These are phyloP conservation scores for Yarrowia sp. DNA, from an alignment of 805 yeast genomes.

Conservation along the genomic window DNA sequence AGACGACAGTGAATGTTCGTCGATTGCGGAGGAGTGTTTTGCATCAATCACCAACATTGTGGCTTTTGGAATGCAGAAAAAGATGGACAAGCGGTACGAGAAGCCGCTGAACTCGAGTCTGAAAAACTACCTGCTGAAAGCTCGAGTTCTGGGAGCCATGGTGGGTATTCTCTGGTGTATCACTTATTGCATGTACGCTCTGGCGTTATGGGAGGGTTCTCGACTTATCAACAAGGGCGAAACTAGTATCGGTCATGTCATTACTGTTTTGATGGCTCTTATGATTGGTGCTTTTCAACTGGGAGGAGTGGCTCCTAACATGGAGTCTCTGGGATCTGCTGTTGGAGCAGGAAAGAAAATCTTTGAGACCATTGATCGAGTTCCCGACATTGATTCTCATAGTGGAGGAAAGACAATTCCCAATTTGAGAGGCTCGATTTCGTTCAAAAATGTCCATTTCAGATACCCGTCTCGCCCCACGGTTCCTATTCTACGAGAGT, in stretches of 20 bases:
- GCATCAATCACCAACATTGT: constrained; percentile 42
- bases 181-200: constrained; percentile 40
- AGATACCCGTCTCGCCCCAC: constrained; percentile 78
- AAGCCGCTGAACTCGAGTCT: constrained; percentile 33
- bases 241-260: constrained; percentile 38
- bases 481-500: constrained; percentile 74
- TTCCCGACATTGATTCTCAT: constrained; percentile 40
- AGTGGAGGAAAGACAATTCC: constrained; percentile 33
- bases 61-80: constrained; percentile 43
- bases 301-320: constrained; percentile 43
- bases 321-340: constrained; percentile 41
- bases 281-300: constrained; percentile 44
- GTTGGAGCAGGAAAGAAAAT: constrained; percentile 42
- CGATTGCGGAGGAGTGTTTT: constrained; percentile 44
- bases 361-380: constrained; percentile 45
- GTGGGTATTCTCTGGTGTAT: constrained; percentile 39
- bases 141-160: constrained; percentile 37
- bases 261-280: constrained; percentile 42
- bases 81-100: constrained; percentile 38
- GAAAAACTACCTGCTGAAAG: constrained; percentile 33
- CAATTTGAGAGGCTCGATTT: constrained; percentile 57
- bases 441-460: constrained; percentile 78
- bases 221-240: constrained; percentile 38
- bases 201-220: constrained; percentile 45
- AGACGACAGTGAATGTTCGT: constrained; percentile 38